These are phyloP conservation scores for Syzygium jambos DNA, from an alignment of 345 rosid species.

Conservation along the genomic window DNA sequence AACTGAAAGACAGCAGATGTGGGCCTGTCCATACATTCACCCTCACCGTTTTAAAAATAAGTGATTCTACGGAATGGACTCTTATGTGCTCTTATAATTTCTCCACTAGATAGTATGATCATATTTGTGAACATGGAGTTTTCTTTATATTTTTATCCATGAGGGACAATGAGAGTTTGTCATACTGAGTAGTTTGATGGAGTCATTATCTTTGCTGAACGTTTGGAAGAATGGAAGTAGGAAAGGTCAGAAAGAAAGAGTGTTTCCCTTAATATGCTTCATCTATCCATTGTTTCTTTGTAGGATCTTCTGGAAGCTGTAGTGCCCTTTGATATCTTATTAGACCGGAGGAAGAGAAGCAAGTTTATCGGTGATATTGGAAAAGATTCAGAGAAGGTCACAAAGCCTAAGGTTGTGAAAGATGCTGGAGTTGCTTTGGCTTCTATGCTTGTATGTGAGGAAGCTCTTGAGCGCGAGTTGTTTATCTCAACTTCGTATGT, in stretches of 20 bases:
- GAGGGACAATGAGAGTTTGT: not conserved
- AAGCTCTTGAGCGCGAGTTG: constrained; percentile 55
- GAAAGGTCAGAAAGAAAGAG: not conserved
- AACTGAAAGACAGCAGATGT: not conserved
- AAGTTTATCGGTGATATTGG: constrained; percentile 35
- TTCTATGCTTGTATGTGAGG: constrained; percentile 55
- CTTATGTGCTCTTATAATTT: not conserved
- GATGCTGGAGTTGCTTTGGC: constrained; percentile 67
- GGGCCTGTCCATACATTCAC: not conserved
- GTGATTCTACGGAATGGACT: not conserved
- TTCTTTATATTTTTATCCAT: not conserved
- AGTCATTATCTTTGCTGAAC: not conserved
- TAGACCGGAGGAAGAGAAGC: constrained; percentile 43
- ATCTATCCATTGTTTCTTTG: not conserved
- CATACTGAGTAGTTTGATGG: not conserved
- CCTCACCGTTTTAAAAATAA: not conserved
- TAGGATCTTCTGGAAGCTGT: constrained; percentile 79
- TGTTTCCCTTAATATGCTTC: not conserved
- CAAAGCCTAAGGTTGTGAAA: constrained; percentile 46
- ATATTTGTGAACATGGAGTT: not conserved
- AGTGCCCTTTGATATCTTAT: constrained; percentile 56
- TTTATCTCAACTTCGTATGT: constrained; percentile 61
- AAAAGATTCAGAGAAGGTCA: constrained; percentile 21
- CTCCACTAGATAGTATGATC: not conserved
- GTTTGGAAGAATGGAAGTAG: not conserved